A percentile compares a stretch with the other conserved stretches of the same genome.
These are phyloP conservation scores for Candida michaelii DNA, from an alignment of 805 yeast species.

Conservation along the genomic window DNA sequence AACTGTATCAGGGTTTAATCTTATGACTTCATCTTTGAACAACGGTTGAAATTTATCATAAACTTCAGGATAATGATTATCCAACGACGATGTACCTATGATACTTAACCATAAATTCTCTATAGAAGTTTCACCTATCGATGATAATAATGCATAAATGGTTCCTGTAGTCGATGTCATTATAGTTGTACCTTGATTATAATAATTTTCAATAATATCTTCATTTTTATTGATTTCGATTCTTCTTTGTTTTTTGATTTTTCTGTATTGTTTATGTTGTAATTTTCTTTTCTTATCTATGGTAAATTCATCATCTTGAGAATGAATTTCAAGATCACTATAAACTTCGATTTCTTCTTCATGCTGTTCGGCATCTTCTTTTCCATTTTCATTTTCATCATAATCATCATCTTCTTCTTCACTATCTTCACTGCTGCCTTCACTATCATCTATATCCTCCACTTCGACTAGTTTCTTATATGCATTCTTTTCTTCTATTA, in stretches of 20 bases:
- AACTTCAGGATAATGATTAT: conserved; percentile 68
- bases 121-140: conserved; percentile 76
- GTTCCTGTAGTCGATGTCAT: conserved; percentile 75
- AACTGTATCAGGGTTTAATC: conserved; percentile 51
- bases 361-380: background rate
- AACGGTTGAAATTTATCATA: conserved; percentile 73
- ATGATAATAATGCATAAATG: conserved; percentile 73
- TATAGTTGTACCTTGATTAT: conserved; percentile 78
- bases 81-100: conserved; percentile 83
- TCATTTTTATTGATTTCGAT: conserved; percentile 48
- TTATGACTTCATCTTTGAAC: conserved; percentile 75
- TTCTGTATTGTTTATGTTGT: conserved; percentile 27
- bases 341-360: conserved; percentile 12
- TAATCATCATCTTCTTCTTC: conserved; percentile 26
- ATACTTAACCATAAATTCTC: conserved; percentile 82
- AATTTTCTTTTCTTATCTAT: conserved; percentile 25
- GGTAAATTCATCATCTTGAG: conserved; percentile 28
- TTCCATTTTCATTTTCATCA: conserved; percentile 17
- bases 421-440: conserved; percentile 28
- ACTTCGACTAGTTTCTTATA: conserved; percentile 51
- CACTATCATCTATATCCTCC: conserved; percentile 39
- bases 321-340: conserved; percentile 19
- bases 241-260: conserved; percentile 40
- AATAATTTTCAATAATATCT: conserved; percentile 66
- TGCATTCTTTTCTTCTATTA: conserved; percentile 59